Base-by-base conservation (phyloP, 495 filamentous ascomycete genomes). In the Bacidia gigantensis region DNA sequence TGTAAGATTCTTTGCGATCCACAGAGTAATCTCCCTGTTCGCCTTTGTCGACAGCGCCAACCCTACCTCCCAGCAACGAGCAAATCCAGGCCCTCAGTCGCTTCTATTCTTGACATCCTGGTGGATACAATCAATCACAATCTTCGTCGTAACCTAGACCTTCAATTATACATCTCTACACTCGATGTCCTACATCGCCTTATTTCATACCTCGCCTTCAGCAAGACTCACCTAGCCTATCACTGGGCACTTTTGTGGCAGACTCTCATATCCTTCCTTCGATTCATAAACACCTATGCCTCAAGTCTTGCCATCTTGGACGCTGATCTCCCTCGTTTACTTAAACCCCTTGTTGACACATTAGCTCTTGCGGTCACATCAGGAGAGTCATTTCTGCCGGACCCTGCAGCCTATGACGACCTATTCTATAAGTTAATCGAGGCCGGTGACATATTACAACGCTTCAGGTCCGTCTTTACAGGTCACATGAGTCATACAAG, bases 341-440 rank as follows among this genome's bases (percentile, higher is more conserved):
- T 89, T 58, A 67, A 78, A 46, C 53, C 54, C 11, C 78, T 95
- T 11, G 81, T 90, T 23, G 85, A 90, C 60, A 71, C 94, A n/a
- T 67, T 98, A 25, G 87, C 86, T 12, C 78, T 96, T 45, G 83
- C 85, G 5, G 76, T 97, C n/a, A 89, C 84, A 3, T 72, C 79
- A 11, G 92, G 92, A 5, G 93, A 97, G 63, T 78, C 83, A 7
- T 96, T 97, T 67, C 80, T 97, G n/a, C 93, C 93, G 0, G 86
- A 83, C 51, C 79, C 88, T 20, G 74, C 84, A 35, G 82, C 84
- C 20, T 96, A 96, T 64, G 92, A 98, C 60, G 93, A 97, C 61
- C 74, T 98, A 11, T 95, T 98, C 68, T 98, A 98, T 73, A 98
- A 98, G 68, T 74, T 98, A 12, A 87, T 97, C 45, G 92, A 98